These are phyloP conservation scores for Wickerhamiella sergipiensis DNA, from an alignment of 805 yeast genomes.

Conservation along the genomic window DNA sequence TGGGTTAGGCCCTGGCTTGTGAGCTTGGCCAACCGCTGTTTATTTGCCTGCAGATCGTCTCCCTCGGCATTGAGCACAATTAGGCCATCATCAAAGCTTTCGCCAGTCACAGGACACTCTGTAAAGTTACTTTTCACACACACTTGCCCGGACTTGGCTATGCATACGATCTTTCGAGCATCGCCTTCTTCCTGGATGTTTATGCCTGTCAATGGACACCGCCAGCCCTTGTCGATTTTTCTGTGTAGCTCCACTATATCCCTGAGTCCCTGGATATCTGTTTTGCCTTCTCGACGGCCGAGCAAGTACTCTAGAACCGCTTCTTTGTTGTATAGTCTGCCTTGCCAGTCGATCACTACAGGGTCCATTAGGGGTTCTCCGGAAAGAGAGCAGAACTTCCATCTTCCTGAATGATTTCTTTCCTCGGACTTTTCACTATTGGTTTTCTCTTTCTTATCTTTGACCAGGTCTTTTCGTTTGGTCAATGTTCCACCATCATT, in stretches of 20 bases:
- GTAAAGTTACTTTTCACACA: background rate
- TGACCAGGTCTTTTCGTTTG: constrained; percentile 37
- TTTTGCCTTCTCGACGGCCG: constrained; percentile 21
- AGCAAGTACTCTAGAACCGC: constrained; percentile 44
- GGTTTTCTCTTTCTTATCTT: constrained; percentile 1
- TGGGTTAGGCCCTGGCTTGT: background rate
- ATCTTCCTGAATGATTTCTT: constrained; percentile 16
- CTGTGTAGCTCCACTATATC: constrained; percentile 35
- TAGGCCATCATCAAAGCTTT: background rate
- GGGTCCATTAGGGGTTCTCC: constrained; percentile 29
- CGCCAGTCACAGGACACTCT: background rate
- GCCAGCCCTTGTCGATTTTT: constrained; percentile 18
- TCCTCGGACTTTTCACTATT: background rate
- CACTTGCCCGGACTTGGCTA: background rate
- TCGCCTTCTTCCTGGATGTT: constrained; percentile 23
- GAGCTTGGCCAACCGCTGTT: background rate
- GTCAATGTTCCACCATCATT: constrained; percentile 64
- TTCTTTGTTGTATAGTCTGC: constrained; percentile 52
- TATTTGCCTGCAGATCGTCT: constrained; percentile 9
- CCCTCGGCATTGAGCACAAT: constrained; percentile 31
- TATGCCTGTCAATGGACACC: constrained; percentile 30
- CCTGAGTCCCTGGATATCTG: constrained; percentile 26
- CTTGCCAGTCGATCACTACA: constrained; percentile 56
- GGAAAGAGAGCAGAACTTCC: constrained; percentile 37
- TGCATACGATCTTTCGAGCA: constrained; percentile 24